Percentiles rank a stretch among this genome's conserved stretches.
Conservation (phyloP, 441 rosid species). For the Gossypium schwendimanii region DNA sequence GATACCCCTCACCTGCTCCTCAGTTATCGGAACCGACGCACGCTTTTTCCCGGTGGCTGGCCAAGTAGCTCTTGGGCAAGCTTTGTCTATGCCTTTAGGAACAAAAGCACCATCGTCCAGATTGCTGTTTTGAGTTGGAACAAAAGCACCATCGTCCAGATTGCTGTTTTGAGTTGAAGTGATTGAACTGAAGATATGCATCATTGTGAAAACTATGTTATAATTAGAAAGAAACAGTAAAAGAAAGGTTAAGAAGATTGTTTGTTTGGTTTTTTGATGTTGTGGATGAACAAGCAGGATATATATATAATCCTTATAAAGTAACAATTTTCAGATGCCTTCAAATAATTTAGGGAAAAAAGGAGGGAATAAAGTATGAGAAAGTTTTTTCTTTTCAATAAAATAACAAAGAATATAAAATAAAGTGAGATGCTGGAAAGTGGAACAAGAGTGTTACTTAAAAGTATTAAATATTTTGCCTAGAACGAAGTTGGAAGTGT, state of each 20-base stretch:
- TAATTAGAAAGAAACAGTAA: neutral
- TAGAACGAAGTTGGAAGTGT: too few species aligned
- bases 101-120: neutral
- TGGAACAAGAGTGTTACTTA: too few species aligned
- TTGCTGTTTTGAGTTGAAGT: neutral
- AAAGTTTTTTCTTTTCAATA: too few species aligned
- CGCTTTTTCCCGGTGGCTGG: neutral
- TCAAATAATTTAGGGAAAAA: neutral
- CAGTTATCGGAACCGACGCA: neutral
- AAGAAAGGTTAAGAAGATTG: neutral
- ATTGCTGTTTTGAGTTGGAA: neutral
- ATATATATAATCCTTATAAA: neutral
- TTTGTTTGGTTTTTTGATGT: neutral
- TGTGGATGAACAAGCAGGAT: neutral
- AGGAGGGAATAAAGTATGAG: neutral
- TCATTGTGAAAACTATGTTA: neutral
- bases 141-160: neutral
- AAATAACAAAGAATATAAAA: too few species aligned
- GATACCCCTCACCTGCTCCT: slow-evolving; percentile 14
- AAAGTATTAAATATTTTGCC: too few species aligned
- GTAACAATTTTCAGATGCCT: neutral
- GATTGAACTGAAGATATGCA: neutral
- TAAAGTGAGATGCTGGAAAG: too few species aligned
- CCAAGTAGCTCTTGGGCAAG: neutral
- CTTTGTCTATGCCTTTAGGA: neutral